These are phyloP conservation scores for Spergularia marina DNA, from an alignment of 148 eudicot genomes.

Conservation along the genomic window DNA sequence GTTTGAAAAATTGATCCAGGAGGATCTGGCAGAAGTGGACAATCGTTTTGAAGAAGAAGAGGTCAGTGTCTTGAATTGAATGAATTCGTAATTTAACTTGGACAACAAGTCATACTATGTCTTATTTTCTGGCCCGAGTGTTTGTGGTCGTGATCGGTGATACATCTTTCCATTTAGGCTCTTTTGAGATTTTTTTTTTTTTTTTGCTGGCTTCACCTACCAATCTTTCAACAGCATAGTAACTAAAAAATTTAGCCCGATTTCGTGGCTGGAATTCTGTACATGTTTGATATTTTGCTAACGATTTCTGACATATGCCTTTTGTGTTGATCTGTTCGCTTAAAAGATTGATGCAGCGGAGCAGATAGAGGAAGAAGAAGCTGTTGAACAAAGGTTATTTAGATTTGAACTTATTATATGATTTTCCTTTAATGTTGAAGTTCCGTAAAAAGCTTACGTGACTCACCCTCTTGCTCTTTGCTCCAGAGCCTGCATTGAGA, in stretches of 20 bases:
- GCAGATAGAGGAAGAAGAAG: constrained; percentile 80
- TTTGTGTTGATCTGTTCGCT: background rate
- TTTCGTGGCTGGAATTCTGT: background rate
- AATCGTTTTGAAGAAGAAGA: constrained; percentile 96
- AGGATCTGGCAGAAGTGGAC: constrained; percentile 79
- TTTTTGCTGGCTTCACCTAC: constrained; percentile 10
- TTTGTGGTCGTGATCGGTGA: background rate
- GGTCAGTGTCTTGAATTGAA: constrained; percentile 46
- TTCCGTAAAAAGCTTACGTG: background rate
- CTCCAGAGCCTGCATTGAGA: constrained; percentile 54
- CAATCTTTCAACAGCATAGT: background rate
- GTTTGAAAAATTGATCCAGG: constrained; percentile 81
- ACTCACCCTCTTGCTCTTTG: background rate
- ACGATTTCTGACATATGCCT: background rate
- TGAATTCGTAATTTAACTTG: constrained; percentile 4
- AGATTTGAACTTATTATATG: background rate
- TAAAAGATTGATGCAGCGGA: constrained; percentile 93
- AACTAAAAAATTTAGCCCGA: too few species aligned
- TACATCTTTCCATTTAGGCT: background rate
- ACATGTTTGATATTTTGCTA: background rate
- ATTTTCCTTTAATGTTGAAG: background rate
- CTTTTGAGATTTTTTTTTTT: background rate
- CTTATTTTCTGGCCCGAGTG: background rate
- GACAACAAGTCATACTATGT: background rate
- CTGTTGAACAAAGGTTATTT: constrained; percentile 74